Base-by-base conservation (phyloP, 225 moss, liverwort and hornwort genomes). In the Anthoceros angustus region DNA sequence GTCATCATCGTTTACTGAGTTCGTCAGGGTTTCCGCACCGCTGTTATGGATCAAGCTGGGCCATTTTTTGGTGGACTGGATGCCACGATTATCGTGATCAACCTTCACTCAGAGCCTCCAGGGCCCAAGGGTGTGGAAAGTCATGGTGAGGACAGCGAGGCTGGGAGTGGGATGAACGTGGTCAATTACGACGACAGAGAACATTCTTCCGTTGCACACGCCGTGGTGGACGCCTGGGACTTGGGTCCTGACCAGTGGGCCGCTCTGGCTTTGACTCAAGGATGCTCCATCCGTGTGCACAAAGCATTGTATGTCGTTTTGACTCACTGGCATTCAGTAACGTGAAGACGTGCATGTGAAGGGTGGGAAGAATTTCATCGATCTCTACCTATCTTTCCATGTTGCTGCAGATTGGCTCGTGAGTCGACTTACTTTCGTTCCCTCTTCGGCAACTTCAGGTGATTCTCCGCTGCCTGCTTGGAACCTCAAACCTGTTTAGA, bases 371-470 rank as follows among this genome's bases (percentile, higher is more conserved):
- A 32, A 32, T 32, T 32, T 32, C 32, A 32, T 32, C 32, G 2
- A 32, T 32, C 2, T 32, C 4, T 32, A 32, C 32, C 32, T 32
- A 4, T 1, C 32, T 32, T 32, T 32, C 32, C 32, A 32, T 55
- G 67, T 46, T 70, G 24, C 62, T 64, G 21, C 74, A 74, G 65
- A 32, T 70, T 78, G 62, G 40, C 67, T 63, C 39, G 60, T 11
- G 69, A 63, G 49, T 82, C 76, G 41, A 68, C 49, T 11, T 82
- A 82, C 72, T 82, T 82, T 61, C 64, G 38, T 46, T 66, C 66
- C 6, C 43, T 75, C 42, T 69, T 46, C 70, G 32, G 67, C 60
- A 75, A 74, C 63, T 78, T 74, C 70, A 74, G 74, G 74, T 74
- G 26, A 26, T 55, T 55, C 55, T 20, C 55, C n/a, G 18, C 55